These are phyloP conservation scores for Aureobasidium namibiae DNA, from an alignment of 2,329 filamentous ascomycete genomes.

Conservation along the genomic window DNA sequence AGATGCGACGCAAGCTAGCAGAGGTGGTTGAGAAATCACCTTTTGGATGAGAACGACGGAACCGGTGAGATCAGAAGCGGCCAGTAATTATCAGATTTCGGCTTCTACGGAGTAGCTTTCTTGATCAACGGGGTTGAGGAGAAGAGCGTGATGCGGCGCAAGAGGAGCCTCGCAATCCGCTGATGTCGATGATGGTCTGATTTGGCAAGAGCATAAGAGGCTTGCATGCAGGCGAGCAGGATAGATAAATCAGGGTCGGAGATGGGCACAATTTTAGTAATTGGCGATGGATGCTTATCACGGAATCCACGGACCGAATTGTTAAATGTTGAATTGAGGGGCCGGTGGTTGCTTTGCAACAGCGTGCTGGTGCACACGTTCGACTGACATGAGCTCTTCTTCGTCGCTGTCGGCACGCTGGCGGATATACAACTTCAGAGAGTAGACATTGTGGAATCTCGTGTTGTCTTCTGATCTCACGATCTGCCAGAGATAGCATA, in stretches of 20 bases:
- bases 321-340: constrained; percentile 9
- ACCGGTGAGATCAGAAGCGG: background rate
- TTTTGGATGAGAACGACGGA: background rate
- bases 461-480: background rate
- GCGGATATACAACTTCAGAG: background rate
- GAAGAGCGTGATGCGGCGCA: background rate
- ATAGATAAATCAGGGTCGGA: background rate
- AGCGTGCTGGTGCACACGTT: background rate
- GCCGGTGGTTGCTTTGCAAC: background rate
- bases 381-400: background rate
- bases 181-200: background rate
- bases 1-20: background rate
- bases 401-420: background rate
- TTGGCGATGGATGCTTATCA: constrained; percentile 2
- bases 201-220: background rate
- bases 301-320: constrained; percentile 2
- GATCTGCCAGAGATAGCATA: background rate
- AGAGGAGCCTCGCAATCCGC: background rate
- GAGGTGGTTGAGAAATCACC: background rate
- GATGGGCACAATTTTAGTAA: constrained; percentile 6
- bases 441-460: too few species aligned
- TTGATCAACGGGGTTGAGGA: background rate
- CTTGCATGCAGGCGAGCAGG: background rate
- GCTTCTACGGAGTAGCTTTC: background rate
- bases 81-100: background rate